These are phyloP conservation scores for Jamesozyma piceae DNA, from an alignment of 805 yeast genomes.

Conservation along the genomic window DNA sequence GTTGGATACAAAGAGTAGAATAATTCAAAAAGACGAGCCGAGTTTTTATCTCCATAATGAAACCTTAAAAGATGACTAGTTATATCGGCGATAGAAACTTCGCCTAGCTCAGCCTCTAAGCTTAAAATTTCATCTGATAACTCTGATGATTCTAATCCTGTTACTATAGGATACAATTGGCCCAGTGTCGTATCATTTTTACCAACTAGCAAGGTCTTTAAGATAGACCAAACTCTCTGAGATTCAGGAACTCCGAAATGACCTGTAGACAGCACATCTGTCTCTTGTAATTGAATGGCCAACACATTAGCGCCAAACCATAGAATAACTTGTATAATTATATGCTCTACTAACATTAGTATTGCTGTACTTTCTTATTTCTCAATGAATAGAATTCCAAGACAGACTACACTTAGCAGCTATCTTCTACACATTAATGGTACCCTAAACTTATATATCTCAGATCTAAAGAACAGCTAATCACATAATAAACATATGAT, in stretches of 20 bases:
- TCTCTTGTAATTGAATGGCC: not conserved
- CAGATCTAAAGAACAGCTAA: too few relatives aligned
- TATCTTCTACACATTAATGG: too few relatives aligned
- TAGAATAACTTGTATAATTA: not conserved
- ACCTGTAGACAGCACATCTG: not conserved
- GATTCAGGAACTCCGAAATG: slow-evolving; percentile 8
- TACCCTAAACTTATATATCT: too few relatives aligned
- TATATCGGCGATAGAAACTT: slow-evolving; percentile 2
- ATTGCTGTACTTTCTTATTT: too few relatives aligned
- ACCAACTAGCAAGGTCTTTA: slow-evolving; percentile 5
- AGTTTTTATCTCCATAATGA: slow-evolving; percentile 5
- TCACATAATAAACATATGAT: too few relatives aligned
- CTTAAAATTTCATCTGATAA: not conserved
- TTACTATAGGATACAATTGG: slow-evolving; percentile 11
- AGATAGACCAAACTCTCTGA: slow-evolving; percentile 10
- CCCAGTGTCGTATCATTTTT: slow-evolving; percentile 4
- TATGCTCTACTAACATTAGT: not conserved
- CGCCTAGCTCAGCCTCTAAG: slow-evolving; percentile 1
- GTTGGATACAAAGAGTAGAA: slow-evolving; percentile 13
- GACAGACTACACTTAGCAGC: too few relatives aligned
- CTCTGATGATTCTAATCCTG: not conserved
- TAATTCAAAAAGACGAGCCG: slow-evolving; percentile 12
- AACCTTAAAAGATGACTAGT: slow-evolving; percentile 2
- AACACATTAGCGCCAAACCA: not conserved
- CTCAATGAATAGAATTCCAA: too few relatives aligned